phyloP scores from a whole-genome alignment of 2,329 filamentous ascomycete genomes.

The Nannizziopsis barbatae region DNA sequence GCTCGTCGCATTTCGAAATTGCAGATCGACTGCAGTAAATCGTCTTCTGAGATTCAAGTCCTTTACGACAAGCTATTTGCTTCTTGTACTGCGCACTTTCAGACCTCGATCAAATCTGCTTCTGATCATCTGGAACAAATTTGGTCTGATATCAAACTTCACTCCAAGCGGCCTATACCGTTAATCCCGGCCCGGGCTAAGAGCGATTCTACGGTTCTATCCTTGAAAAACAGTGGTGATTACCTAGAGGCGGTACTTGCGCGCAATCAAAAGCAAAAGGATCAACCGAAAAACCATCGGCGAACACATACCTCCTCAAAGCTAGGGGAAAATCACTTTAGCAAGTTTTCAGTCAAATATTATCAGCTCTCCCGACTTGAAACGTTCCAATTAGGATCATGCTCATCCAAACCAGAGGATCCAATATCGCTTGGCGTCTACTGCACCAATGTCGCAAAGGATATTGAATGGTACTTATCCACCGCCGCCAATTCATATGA shows the following conservation, averaged over 20 bases:
- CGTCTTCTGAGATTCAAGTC: constrained; percentile 6
- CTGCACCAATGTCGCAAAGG: constrained; percentile 25
- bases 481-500: constrained; percentile 31
- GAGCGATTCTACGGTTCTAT: constrained; percentile 25
- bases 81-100: constrained; percentile 21
- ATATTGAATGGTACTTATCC: constrained; percentile 30
- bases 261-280: background rate
- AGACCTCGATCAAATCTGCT: constrained; percentile 22
- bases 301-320: background rate
- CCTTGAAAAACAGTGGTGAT: constrained; percentile 33
- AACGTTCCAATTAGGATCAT: constrained; percentile 14
- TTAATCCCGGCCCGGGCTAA: constrained; percentile 32
- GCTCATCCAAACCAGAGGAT: constrained; percentile 1
- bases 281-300: background rate
- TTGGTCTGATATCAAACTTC: constrained; percentile 36
- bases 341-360: constrained; percentile 19
- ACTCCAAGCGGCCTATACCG: constrained; percentile 32
- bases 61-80: constrained; percentile 25
- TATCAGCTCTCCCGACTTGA: constrained; percentile 18
- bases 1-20: constrained; percentile 49
- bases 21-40: constrained; percentile 31
- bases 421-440: constrained; percentile 6
- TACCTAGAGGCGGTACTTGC: constrained; percentile 7
- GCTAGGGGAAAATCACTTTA: constrained; percentile 3
- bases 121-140: constrained; percentile 23